Base-by-base conservation (phyloP, 179 eudicot genomes). In the Patellifolia procumbens region DNA sequence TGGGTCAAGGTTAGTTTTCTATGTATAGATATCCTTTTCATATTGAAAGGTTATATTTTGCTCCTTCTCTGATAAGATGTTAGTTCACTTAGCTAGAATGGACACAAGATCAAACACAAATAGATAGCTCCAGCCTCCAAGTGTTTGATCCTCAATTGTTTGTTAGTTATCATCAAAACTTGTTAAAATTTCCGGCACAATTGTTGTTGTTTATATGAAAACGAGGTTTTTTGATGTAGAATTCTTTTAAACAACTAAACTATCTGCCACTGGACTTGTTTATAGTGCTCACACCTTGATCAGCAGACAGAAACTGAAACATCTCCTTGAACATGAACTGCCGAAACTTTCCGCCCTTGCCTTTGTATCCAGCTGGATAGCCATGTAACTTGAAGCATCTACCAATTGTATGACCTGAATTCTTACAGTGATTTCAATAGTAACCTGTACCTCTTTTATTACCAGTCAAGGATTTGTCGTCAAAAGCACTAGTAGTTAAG, bases 1-100 rank as follows among this genome's bases (percentile, higher is more conserved):
- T 95, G 98, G 99, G 95, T 95, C 58, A 95, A 95, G 96, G 99
- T 84, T 76, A 86, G 92, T 74, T 62, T 32, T 75, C 34, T 69
- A 0, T 7, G 7, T 39, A 39, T 11, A n/a, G 11, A 39, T 6
- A 4, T 39, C 49, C 68, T 31, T 55, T 48, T 26, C 45, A 72
- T 69, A 60, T 37, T n/a, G 0, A 53, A 29, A 55, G 66, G 20
- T 72, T 65, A 43, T 0, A 13, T n/a, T 24, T 46, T 20, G 20
- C 31, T 31, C 17, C 6, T 52, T 62, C 20, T 37, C 2, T 53
- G 72, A 15, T 29, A 28, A 28, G 72, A 29, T 68, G 58, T 37
- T 39, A 13, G 51, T 19, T 64, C 29, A 64, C 69, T 39, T 37
- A n/a, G 10, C 26, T 39, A 16, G 31, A 12, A 13, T 19, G 32